Evolutionary conservation across 2,329 filamentous ascomycete species (phyloP).

Genomic region (Xylariaceae sp.): DNA sequence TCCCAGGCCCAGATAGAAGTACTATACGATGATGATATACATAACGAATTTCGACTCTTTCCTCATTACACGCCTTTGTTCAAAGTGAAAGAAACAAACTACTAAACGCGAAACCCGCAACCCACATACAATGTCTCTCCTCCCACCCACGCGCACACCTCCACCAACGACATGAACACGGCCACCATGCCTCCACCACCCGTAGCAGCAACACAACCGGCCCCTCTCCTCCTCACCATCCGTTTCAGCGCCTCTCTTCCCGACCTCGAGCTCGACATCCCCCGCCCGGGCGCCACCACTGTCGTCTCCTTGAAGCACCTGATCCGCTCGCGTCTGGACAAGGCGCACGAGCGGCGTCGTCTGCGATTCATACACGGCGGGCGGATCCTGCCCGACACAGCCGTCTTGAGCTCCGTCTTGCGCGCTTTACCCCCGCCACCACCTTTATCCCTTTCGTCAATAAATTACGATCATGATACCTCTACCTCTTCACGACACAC

Average conservation of each 20-base stretch:
- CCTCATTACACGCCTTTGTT: no score
- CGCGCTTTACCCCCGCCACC: conserved; percentile 54
- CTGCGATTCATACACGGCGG: conserved; percentile 88
- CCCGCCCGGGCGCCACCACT: conserved; percentile 62
- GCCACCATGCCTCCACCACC: conserved; percentile 7
- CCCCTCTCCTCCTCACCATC: conserved; percentile 67
- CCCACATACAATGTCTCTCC: not conserved
- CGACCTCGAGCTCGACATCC: conserved; percentile 74
- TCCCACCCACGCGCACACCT: conserved; percentile 2
- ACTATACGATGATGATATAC: conserved; percentile 7
- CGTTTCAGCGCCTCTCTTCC: conserved; percentile 84
- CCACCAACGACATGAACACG: conserved; percentile 6
- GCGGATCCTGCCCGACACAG: conserved; percentile 72
- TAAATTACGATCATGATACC: no score
- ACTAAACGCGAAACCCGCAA: not conserved
- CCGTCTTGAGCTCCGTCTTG: conserved; percentile 63
- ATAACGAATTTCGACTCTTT: no score
- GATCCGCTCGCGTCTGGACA: conserved; percentile 66
- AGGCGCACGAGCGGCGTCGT: conserved; percentile 57
- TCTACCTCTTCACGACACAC: no score
- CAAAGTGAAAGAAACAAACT: no score
- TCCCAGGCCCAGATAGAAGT: not conserved
- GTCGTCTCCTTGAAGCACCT: conserved; percentile 74
- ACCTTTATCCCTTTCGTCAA: conserved; percentile 19
- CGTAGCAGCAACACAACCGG: no score